Evolutionary conservation across 495 filamentous ascomycete species (phyloP).

Genomic region (Aspergillus asperescens): DNA sequence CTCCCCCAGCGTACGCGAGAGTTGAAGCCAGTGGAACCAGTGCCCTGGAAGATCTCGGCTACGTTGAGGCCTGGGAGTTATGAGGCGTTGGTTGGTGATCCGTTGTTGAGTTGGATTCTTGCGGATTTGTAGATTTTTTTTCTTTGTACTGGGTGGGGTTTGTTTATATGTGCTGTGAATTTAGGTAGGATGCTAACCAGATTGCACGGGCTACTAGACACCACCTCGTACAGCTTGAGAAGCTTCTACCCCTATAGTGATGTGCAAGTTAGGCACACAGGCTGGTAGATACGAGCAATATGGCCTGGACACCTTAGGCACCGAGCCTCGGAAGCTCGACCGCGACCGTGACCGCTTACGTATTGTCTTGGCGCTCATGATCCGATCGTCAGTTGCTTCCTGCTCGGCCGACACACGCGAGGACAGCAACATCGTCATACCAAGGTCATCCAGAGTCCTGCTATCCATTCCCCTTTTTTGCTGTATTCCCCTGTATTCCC

Average conservation of each 20-base stretch:
- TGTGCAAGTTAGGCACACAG: too few relatives aligned
- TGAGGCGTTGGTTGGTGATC: too few relatives aligned
- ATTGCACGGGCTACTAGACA: too few relatives aligned
- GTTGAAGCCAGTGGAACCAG: background rate
- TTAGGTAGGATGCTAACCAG: too few relatives aligned
- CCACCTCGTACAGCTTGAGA: too few relatives aligned
- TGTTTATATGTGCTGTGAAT: too few relatives aligned
- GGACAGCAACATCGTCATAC: conserved; percentile 1
- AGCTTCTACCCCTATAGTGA: too few relatives aligned
- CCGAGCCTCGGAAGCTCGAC: background rate
- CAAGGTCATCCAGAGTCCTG: background rate
- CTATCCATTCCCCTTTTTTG: background rate
- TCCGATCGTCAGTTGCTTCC: conserved; percentile 6
- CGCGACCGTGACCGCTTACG: conserved; percentile 11
- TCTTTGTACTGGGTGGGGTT: too few relatives aligned
- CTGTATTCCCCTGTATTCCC: background rate
- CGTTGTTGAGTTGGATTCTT: too few relatives aligned
- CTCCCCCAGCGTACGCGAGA: background rate
- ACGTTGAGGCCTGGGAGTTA: background rate
- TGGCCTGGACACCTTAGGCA: too few relatives aligned
- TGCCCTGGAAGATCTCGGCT: background rate
- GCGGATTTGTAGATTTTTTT: background rate
- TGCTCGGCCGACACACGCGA: background rate
- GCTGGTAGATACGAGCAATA: too few relatives aligned
- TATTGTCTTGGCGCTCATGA: conserved; percentile 12